phyloP scores from a whole-genome alignment of 2,329 filamentous ascomycete genomes.

The Venturia nashicola region DNA sequence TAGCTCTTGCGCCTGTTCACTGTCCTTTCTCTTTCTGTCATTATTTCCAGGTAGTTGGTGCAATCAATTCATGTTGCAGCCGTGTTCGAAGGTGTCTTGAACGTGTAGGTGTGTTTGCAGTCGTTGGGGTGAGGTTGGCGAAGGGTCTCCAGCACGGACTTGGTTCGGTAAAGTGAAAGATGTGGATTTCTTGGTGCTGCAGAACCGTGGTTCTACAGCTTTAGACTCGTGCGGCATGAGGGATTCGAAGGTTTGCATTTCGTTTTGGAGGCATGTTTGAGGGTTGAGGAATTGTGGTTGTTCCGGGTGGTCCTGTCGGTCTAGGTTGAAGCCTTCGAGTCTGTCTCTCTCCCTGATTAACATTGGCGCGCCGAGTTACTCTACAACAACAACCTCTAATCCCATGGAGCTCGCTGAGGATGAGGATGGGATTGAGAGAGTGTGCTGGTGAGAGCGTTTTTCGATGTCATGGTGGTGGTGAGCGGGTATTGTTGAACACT shows the following conservation, averaged over 20 bases:
- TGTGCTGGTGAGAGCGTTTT: not conserved
- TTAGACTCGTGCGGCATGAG: not conserved
- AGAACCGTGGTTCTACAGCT: not conserved
- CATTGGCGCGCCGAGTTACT: too few relatives aligned
- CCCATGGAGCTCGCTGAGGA: too few relatives aligned
- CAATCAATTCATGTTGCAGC: not conserved
- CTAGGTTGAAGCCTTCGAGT: too few relatives aligned
- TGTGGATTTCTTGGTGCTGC: not conserved
- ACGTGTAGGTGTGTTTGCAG: not conserved
- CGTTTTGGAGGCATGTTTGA: too few relatives aligned
- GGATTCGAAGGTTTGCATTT: not conserved
- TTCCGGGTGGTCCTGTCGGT: too few relatives aligned
- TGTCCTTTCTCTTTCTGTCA: not conserved
- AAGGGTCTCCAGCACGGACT: not conserved
- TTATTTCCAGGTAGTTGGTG: not conserved
- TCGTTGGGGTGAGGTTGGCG: not conserved
- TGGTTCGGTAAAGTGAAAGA: not conserved
- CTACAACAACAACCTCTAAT: not conserved
- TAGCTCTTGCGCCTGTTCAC: not conserved
- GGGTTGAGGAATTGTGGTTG: too few relatives aligned
- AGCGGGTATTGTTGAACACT: not conserved
- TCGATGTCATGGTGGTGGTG: not conserved
- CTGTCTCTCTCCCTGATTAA: too few relatives aligned
- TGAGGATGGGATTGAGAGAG: not conserved
- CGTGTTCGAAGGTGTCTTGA: too few relatives aligned